These are phyloP conservation scores for Dactylellina haptotyla DNA, from an alignment of 2,329 filamentous ascomycete species.

Conservation along the genomic window DNA sequence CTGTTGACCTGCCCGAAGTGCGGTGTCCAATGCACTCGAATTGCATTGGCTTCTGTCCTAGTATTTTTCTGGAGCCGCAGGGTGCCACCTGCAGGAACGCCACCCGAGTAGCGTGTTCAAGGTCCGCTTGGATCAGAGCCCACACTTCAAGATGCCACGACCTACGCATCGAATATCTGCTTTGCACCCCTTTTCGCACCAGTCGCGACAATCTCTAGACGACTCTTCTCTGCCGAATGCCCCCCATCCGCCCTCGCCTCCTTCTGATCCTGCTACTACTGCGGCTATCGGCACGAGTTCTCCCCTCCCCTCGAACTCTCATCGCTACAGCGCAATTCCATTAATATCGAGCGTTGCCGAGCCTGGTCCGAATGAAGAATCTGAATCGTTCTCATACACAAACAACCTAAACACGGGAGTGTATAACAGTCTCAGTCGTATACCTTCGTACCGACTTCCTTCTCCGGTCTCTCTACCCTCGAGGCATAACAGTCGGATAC, in stretches of 20 bases:
- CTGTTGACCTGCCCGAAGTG: conserved; percentile 22
- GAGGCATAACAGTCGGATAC: conserved; percentile 49
- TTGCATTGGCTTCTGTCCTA: conserved; percentile 5
- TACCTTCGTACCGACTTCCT: conserved; percentile 49
- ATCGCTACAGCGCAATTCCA: conserved; percentile 51
- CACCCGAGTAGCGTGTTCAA: conserved; percentile 47
- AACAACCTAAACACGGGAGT: conserved; percentile 49
- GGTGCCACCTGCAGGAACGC: conserved; percentile 48
- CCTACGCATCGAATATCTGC: conserved; percentile 37
- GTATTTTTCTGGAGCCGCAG: conserved; percentile 10
- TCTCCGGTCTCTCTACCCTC: conserved; percentile 51
- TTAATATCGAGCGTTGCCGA: conserved; percentile 47
- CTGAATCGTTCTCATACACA: conserved; percentile 45
- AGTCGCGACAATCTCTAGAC: conserved; percentile 42
- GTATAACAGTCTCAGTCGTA: conserved; percentile 51
- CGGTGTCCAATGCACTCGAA: conserved; percentile 32
- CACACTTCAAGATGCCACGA: conserved; percentile 46
- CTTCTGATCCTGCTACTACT: conserved; percentile 21
- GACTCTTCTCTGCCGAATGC: conserved; percentile 39
- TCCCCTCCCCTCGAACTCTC: conserved; percentile 6
- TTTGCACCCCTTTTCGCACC: conserved; percentile 48
- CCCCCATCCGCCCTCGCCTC: conserved; percentile 50
- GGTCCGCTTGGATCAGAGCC: conserved; percentile 34
- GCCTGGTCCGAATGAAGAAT: conserved; percentile 25
- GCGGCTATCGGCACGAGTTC: background rate